Evolutionary conservation across 1,284 basidiomycete genomes (phyloP).

Genomic region (Puccinia horiana): DNA sequence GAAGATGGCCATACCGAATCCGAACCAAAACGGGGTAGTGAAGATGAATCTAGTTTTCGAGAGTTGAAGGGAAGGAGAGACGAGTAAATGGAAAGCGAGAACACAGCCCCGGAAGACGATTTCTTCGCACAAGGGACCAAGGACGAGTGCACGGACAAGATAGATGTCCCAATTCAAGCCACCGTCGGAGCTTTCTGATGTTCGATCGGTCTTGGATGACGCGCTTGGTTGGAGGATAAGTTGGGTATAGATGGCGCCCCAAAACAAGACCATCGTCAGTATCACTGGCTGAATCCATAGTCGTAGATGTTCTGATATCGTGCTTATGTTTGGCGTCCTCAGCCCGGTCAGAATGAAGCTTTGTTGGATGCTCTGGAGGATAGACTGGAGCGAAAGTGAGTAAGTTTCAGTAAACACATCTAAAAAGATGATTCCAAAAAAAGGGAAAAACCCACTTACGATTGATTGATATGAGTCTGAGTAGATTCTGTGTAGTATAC

Average conservation of each 20-base stretch:
- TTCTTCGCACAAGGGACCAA: conserved; percentile 92
- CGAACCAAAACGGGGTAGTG: conserved; percentile 81
- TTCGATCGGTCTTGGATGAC: conserved; percentile 63
- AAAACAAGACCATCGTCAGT: conserved; percentile 75
- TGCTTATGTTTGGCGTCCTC: conserved; percentile 32
- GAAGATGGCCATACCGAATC: conserved; percentile 62
- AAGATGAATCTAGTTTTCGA: conserved; percentile 68
- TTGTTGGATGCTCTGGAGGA: conserved; percentile 55
- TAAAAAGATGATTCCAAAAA: no score
- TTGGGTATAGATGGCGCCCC: conserved; percentile 75
- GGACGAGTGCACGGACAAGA: conserved; percentile 65
- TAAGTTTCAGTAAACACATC: no score
- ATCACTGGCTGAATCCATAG: conserved; percentile 57
- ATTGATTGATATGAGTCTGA: not conserved
- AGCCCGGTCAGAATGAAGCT: conserved; percentile 36
- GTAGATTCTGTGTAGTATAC: not conserved
- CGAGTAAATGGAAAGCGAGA: conserved; percentile 71
- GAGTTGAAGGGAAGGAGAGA: conserved; percentile 62
- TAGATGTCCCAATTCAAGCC: conserved; percentile 64
- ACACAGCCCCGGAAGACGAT: conserved; percentile 85
- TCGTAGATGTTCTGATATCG: conserved; percentile 51
- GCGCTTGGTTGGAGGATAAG: conserved; percentile 70
- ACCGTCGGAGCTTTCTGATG: not conserved
- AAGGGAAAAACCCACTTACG: not conserved
- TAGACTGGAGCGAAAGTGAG: conserved; percentile 53